A percentile compares a stretch with the other conserved stretches of the same genome.
Evolutionary conservation across 352 stramenopile species (phyloP).

Genomic region (Globisporangium yorkense): DNA sequence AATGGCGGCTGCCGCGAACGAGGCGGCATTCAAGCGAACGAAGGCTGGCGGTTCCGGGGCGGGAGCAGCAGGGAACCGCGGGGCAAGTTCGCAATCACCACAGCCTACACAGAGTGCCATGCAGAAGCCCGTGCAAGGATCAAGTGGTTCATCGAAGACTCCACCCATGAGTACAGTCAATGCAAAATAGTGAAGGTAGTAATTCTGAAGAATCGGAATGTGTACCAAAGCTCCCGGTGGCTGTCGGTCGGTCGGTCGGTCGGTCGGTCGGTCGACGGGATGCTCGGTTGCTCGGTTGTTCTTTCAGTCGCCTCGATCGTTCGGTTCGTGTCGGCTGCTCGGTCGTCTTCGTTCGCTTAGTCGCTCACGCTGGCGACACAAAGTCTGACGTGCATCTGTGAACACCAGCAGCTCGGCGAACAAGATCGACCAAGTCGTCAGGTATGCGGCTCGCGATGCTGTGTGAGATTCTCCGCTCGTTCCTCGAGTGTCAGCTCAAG

Average conservation of each 20-base stretch:
- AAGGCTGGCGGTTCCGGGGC: constrained; percentile 40
- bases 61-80: constrained; percentile 15
- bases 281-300: not conserved
- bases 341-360: too few relatives aligned
- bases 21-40: constrained; percentile 75
- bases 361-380: too few relatives aligned
- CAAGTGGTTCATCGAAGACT: constrained; percentile 74
- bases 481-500: not conserved
- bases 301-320: not conserved
- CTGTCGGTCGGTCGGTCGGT: not conserved
- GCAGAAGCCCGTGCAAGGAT: constrained; percentile 65
- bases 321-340: too few relatives aligned
- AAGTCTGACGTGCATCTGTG: too few relatives aligned
- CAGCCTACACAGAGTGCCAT: constrained; percentile 48
- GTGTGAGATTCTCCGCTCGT: too few relatives aligned
- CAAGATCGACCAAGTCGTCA: not conserved
- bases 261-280: not conserved
- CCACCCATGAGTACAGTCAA: constrained; percentile 86
- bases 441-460: not conserved
- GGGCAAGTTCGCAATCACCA: constrained; percentile 41
- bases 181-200: constrained; percentile 61
- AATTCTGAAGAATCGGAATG: constrained; percentile 16
- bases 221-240: constrained; percentile 3
- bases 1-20: constrained; percentile 75
- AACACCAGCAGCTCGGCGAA: too few relatives aligned